Evolutionary conservation across 148 eudicot genomes (phyloP).

Genomic region (Hydrangea macrophylla): DNA sequence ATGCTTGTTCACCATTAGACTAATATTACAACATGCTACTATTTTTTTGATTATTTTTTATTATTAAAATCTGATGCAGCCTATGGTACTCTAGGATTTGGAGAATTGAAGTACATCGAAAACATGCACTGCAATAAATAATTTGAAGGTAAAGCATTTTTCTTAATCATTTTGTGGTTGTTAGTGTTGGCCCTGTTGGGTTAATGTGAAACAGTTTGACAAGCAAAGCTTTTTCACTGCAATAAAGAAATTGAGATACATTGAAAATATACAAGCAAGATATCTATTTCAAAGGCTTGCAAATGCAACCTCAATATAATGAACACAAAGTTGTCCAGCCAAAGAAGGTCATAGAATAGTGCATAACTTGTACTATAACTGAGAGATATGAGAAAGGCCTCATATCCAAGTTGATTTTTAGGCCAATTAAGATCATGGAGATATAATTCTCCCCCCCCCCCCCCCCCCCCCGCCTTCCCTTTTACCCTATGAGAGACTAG

Average conservation of each 20-base stretch:
- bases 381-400: not conserved
- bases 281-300: not conserved
- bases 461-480: too few species aligned
- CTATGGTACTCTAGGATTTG: not conserved
- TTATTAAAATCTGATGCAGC: not conserved
- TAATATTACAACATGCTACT: not conserved
- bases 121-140: not conserved
- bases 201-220: not conserved
- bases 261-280: not conserved
- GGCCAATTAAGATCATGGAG: too few species aligned
- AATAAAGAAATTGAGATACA: not conserved
- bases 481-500: not conserved
- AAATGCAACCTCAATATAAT: not conserved
- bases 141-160: too few species aligned
- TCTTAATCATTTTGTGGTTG: too few species aligned
- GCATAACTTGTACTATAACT: not conserved
- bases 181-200: too few species aligned
- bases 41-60: not conserved
- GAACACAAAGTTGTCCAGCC: not conserved
- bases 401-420: not conserved
- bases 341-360: too few species aligned
- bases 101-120: not conserved
- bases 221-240: not conserved
- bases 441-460: too few species aligned
- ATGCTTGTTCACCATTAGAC: constrained; percentile 5